These are phyloP conservation scores for Skeletonema potamos DNA, from an alignment of 108 stramenopile genomes.

Conservation along the genomic window DNA sequence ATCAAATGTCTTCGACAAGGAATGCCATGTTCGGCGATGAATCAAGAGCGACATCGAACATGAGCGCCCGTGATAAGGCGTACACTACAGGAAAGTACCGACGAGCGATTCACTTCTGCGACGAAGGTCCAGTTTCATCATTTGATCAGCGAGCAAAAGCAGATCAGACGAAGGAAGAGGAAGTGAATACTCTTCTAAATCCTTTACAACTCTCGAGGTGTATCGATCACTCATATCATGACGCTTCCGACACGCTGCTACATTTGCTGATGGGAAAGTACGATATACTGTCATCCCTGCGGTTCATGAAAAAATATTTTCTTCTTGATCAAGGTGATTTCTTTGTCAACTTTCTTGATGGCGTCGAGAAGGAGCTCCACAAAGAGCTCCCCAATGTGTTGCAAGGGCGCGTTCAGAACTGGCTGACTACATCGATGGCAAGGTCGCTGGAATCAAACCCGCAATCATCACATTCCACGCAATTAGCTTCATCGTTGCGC, in stretches of 20 bases:
- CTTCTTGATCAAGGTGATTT: slow-evolving; percentile 98
- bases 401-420: slow-evolving; percentile 81
- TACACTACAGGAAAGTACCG: slow-evolving; percentile 93
- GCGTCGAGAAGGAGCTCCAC: slow-evolving; percentile 85
- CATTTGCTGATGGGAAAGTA: slow-evolving; percentile 66
- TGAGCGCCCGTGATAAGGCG: slow-evolving; percentile 55
- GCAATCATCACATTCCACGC: slow-evolving; percentile 14
- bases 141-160: background rate
- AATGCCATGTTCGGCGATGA: slow-evolving; percentile 28
- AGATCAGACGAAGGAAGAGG: slow-evolving; percentile 18
- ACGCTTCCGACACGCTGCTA: slow-evolving; percentile 72
- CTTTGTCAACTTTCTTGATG: slow-evolving; percentile 93
- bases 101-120: slow-evolving; percentile 82
- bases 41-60: slow-evolving; percentile 28
- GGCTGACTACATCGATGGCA: slow-evolving; percentile 62
- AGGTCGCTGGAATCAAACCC: slow-evolving; percentile 24
- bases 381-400: slow-evolving; percentile 58
- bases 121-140: slow-evolving; percentile 8
- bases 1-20: slow-evolving; percentile 4
- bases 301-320: slow-evolving; percentile 92
- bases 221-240: slow-evolving; percentile 69
- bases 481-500: slow-evolving; percentile 44
- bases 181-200: slow-evolving; percentile 30
- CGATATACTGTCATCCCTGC: slow-evolving; percentile 66
- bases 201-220: slow-evolving; percentile 50